Conservation (phyloP, 768 basidiomycete genomes). For the Paxillus rubicundulus region DNA sequence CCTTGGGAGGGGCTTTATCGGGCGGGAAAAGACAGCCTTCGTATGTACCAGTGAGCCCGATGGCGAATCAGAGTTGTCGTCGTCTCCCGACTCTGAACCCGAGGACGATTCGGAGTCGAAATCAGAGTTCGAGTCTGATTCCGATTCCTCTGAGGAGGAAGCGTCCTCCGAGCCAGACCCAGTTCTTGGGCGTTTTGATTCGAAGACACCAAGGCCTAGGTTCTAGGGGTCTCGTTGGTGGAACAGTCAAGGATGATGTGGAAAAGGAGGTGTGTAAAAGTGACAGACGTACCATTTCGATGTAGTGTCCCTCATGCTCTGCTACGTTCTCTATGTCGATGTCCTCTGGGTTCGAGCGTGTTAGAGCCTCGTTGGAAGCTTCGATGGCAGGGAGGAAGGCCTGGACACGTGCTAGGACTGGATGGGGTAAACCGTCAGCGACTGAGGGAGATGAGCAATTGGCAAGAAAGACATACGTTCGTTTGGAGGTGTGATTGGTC, state of each 20-base stretch:
- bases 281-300: slow-evolving; percentile 56
- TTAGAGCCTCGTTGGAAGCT: slow-evolving; percentile 58
- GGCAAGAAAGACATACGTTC: slow-evolving; percentile 41
- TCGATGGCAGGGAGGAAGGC: slow-evolving; percentile 67
- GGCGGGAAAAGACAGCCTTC: slow-evolving; percentile 41
- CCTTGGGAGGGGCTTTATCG: slow-evolving; percentile 48
- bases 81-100: not conserved
- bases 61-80: slow-evolving; percentile 13
- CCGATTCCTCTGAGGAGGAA: slow-evolving; percentile 10
- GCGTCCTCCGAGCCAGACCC: slow-evolving; percentile 11
- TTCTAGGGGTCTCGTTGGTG: slow-evolving; percentile 39
- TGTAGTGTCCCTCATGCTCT: slow-evolving; percentile 47
- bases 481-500: slow-evolving; percentile 41
- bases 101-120: slow-evolving; percentile 1
- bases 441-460: not conserved
- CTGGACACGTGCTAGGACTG: slow-evolving; percentile 65
- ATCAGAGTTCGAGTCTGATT: slow-evolving; percentile 11
- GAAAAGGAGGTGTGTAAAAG: not conserved
- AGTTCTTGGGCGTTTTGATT: slow-evolving; percentile 31
- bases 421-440: slow-evolving; percentile 1
- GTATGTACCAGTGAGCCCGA: slow-evolving; percentile 29
- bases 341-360: slow-evolving; percentile 49
- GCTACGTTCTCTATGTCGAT: slow-evolving; percentile 70
- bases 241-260: not conserved
- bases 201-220: slow-evolving; percentile 63